Base-by-base conservation (phyloP, 805 yeast species). In the Candida insectalens region DNA sequence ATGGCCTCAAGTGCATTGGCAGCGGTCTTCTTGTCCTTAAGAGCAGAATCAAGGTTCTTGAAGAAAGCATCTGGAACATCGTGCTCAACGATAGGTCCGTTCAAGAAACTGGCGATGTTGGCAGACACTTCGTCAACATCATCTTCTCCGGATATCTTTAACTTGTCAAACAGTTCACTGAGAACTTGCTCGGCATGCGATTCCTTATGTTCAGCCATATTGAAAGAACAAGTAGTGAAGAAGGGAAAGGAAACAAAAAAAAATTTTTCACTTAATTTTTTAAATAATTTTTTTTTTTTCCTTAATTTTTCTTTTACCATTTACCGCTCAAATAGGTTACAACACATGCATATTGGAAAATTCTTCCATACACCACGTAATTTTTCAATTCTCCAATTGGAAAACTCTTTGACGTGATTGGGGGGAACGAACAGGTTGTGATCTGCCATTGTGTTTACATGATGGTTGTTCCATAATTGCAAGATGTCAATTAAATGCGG, bases 71-170 rank as follows among this genome's bases (percentile, higher is more conserved):
- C 78, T 55, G 99, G 97, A 49, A 87, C 92, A 68, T 89, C 97
- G 67, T 92, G 97, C 72, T 92, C 98, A 62, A 89, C 88, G 67
- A 88, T 87, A 59, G 89, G 83, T 50, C 96, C 94, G 69, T 89
- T 89, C 65, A 92, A 74, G 74, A 92, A 88, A 43, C 92, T 74
- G 47, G 97, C 76, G 54, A 92, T 83, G 60, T 83, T 84, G 54
- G 81, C 62, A 57, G 96, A 92, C 60, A 94, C 88, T 59, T 74
- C 77, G 43, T 74, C 77, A 63, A 88, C 77, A 60, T 77, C 79
- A 55, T 85, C 96, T 39, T 78, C 63, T 50, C 82, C 59, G 55
- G 97, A 95, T 62, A 92, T 84, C 59, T 89, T 66, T 59, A 92
- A 76, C 73, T 85, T 85, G 67, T 80, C 72, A 71, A 92, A 84